These are phyloP conservation scores for Cladosporium oxysporum DNA, from an alignment of 2,329 filamentous ascomycete genomes.

Conservation along the genomic window DNA sequence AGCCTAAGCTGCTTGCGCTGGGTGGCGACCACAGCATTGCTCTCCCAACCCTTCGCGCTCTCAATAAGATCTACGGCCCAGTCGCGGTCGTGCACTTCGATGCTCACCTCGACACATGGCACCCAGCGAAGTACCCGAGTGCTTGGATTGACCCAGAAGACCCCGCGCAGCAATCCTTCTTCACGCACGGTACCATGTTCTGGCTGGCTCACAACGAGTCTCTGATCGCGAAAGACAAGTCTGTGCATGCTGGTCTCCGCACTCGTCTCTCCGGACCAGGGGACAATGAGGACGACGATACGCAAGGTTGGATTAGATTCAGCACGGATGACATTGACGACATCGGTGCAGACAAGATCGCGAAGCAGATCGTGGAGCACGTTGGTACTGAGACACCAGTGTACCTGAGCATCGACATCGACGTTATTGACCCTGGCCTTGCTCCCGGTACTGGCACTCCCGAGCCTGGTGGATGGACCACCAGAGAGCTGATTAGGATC, in stretches of 20 bases:
- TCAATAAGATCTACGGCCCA: conserved; percentile 48
- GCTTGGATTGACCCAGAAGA: conserved; percentile 63
- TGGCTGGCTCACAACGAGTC: conserved; percentile 83
- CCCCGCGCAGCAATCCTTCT: conserved; percentile 65
- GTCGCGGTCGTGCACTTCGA: conserved; percentile 55
- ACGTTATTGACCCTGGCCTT: conserved; percentile 73
- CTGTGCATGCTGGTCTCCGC: conserved; percentile 80
- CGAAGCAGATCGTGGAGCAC: conserved; percentile 67
- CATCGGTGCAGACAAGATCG: conserved; percentile 69
- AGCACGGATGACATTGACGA: conserved; percentile 87
- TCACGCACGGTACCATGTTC: conserved; percentile 91
- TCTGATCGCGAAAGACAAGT: conserved; percentile 70
- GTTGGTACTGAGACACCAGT: conserved; percentile 76
- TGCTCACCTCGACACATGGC: conserved; percentile 80
- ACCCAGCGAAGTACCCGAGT: conserved; percentile 75
- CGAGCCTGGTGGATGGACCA: conserved; percentile 89
- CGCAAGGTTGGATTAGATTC: conserved; percentile 77
- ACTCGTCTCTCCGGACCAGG: conserved; percentile 71
- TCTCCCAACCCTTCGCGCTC: conserved; percentile 51
- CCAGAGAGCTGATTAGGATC: conserved; percentile 80
- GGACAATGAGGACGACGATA: conserved; percentile 68
- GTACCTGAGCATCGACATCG: conserved; percentile 79
- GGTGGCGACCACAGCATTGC: conserved; percentile 55
- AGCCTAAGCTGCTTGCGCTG: conserved; percentile 50
- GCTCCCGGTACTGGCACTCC: conserved; percentile 80